Evolutionary conservation across 306 rosid species (phyloP).

Genomic region (Dicorynia guianensis): DNA sequence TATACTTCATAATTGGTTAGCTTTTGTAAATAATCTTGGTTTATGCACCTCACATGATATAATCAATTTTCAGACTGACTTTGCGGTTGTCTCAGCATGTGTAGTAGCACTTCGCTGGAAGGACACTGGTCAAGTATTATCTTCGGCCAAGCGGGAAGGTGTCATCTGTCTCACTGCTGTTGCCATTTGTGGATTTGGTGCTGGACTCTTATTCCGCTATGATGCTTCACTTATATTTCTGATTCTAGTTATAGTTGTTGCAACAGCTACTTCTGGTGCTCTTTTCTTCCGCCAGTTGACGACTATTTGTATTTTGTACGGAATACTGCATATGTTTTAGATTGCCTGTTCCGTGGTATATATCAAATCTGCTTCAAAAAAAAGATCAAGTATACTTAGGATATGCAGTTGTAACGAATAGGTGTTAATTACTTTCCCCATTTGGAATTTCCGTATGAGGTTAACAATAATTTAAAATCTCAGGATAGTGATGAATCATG

Average conservation of each 20-base stretch:
- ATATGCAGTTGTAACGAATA: slow-evolving; percentile 5
- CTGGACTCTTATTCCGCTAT: slow-evolving; percentile 72
- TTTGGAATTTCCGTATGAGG: slow-evolving; percentile 15
- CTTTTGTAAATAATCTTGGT: slow-evolving; percentile 18
- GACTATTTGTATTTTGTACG: slow-evolving; percentile 1
- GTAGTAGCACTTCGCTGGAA: slow-evolving; percentile 90
- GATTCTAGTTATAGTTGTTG: slow-evolving; percentile 57
- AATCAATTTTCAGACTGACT: slow-evolving; percentile 85
- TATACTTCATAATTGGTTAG: slow-evolving; percentile 17
- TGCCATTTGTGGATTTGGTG: slow-evolving; percentile 77
- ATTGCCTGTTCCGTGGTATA: slow-evolving; percentile 21
- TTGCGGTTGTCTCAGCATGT: slow-evolving; percentile 95
- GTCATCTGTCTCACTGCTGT: slow-evolving; percentile 69
- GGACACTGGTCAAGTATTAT: slow-evolving; percentile 61
- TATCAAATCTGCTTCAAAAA: slow-evolving; percentile 4
- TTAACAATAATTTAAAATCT: background rate
- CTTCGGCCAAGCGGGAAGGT: slow-evolving; percentile 78
- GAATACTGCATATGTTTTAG: slow-evolving; percentile 13
- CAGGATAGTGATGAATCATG: background rate
- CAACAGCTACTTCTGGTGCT: slow-evolving; percentile 61
- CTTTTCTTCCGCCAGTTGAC: slow-evolving; percentile 81
- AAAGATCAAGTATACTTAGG: background rate
- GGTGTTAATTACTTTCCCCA: background rate
- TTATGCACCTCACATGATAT: slow-evolving; percentile 35
- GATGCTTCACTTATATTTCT: slow-evolving; percentile 54